Conservation (phyloP, 768 basidiomycete genomes). For the Mrakia blollopis region DNA sequence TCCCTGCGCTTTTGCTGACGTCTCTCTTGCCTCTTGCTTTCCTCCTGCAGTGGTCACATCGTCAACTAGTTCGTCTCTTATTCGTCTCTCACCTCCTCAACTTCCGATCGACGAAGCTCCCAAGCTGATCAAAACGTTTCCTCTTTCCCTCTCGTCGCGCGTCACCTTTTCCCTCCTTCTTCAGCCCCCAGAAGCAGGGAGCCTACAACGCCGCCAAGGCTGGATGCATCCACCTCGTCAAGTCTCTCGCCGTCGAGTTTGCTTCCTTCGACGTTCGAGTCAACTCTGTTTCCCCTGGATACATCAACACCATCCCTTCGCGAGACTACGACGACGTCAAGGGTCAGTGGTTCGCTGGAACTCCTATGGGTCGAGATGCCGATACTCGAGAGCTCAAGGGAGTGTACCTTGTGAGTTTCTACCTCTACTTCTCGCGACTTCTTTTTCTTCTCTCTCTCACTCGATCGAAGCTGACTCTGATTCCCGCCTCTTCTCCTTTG, state of each 20-base stretch:
- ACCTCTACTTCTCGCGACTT: background rate
- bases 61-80: background rate
- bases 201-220: conserved; percentile 32
- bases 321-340: conserved; percentile 29
- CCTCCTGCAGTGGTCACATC: conserved; percentile 6
- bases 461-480: background rate
- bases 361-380: conserved; percentile 32
- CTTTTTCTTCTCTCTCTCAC: background rate
- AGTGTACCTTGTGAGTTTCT: background rate
- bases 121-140: too few species aligned
- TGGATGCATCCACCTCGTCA: conserved; percentile 32
- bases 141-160: too few species aligned
- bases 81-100: too few species aligned
- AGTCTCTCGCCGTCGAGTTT: conserved; percentile 32
- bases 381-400: conserved; percentile 32
- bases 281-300: conserved; percentile 32
- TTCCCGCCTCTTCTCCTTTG: background rate
- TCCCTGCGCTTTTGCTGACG: background rate
- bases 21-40: background rate
- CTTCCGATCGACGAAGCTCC: too few species aligned
- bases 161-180: background rate
- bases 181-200: conserved; percentile 16
- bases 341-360: conserved; percentile 27
- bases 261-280: conserved; percentile 28
- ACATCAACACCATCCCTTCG: conserved; percentile 32